These are phyloP conservation scores for Pythium myriotylum DNA, from an alignment of 352 stramenopile species.

Conservation along the genomic window DNA sequence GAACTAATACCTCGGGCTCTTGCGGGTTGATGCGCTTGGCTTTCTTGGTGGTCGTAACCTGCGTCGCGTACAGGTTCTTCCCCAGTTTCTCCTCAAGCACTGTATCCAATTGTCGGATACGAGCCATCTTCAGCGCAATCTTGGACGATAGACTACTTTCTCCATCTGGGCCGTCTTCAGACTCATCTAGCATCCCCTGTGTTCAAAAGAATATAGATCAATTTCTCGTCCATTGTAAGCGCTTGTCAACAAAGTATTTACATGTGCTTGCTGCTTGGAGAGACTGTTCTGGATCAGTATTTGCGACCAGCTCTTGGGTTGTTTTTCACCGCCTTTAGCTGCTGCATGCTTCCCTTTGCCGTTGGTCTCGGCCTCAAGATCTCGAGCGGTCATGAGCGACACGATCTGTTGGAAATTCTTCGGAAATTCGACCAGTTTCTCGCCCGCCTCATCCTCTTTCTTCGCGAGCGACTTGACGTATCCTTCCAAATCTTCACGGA, in stretches of 20 bases:
- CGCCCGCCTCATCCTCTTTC: conserved; percentile 48
- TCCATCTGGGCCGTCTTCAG: conserved; percentile 29
- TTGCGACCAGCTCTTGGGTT: conserved; percentile 53
- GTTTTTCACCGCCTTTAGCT: not conserved
- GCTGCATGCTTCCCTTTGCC: not conserved
- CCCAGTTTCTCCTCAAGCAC: conserved; percentile 68
- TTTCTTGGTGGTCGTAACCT: conserved; percentile 25
- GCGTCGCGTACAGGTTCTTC: conserved; percentile 50
- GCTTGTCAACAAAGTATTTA: conserved; percentile 2
- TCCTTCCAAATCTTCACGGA: conserved; percentile 42
- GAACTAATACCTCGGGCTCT: conserved; percentile 1
- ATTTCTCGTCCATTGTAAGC: no score
- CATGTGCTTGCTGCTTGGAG: conserved; percentile 67
- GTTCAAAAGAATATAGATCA: no score
- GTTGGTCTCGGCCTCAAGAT: conserved; percentile 36
- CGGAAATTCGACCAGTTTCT: conserved; percentile 55
- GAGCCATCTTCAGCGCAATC: conserved; percentile 74
- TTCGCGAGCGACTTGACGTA: conserved; percentile 49
- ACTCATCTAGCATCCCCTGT: conserved; percentile 55
- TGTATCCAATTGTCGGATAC: conserved; percentile 58
- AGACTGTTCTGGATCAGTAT: conserved; percentile 66
- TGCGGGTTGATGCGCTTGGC: conserved; percentile 19
- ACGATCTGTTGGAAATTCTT: conserved; percentile 68
- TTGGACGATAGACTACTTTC: conserved; percentile 46
- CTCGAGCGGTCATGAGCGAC: conserved; percentile 63